Conservation (phyloP, 768 basidiomycete genomes). For the Russula brevipes region DNA sequence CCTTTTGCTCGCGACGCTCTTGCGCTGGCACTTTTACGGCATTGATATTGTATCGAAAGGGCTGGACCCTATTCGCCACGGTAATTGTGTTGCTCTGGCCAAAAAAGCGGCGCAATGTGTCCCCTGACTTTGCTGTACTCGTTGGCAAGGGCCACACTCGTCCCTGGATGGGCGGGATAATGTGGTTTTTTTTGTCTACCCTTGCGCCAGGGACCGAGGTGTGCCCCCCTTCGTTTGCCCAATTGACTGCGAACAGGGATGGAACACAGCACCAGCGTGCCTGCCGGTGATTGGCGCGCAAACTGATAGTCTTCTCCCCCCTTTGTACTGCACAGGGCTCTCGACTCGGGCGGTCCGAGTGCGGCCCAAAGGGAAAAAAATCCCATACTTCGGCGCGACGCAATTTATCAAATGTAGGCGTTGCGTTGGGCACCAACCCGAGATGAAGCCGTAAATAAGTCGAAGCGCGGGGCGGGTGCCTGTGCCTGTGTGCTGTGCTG, state of each 20-base stretch:
- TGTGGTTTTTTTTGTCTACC: not conserved
- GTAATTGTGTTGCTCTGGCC: not conserved
- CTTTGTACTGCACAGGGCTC: not conserved
- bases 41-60: not conserved
- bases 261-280: not conserved
- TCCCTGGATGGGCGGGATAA: not conserved
- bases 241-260: not conserved
- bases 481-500: slow-evolving; percentile 20
- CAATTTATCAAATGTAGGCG: not conserved
- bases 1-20: not conserved
- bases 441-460: slow-evolving; percentile 3
- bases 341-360: not conserved
- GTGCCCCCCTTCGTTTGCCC: not conserved
- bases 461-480: not conserved
- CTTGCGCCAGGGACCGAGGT: not conserved
- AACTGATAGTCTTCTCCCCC: not conserved
- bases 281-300: slow-evolving; percentile 13
- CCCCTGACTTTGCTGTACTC: not conserved
- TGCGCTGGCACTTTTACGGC: not conserved
- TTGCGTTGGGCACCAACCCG: not conserved
- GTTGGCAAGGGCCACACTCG: not conserved
- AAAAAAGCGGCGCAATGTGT: not conserved
- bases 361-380: not conserved
- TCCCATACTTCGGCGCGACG: not conserved
- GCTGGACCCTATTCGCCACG: not conserved